phyloP scores from a whole-genome alignment of 257 asterid species.

The Ilex asprella region DNA sequence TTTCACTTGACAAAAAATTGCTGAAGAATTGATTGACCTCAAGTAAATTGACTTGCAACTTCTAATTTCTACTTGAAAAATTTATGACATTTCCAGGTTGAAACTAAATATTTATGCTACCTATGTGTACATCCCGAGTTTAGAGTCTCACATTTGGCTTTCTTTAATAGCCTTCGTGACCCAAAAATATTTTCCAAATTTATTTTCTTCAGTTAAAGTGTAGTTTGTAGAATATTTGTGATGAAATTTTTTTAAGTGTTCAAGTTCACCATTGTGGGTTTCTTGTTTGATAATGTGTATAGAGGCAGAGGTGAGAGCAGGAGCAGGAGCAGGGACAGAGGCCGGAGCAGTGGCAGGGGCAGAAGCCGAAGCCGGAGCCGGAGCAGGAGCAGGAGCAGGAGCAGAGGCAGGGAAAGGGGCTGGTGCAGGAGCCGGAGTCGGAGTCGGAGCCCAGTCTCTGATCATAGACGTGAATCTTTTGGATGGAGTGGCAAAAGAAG shows the following conservation, averaged over 20 bases:
- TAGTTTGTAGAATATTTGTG: neutral
- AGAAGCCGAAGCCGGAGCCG: conserved; percentile 45
- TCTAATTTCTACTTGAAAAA: too few species aligned
- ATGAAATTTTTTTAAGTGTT: too few species aligned
- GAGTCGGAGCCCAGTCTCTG: conserved; percentile 55
- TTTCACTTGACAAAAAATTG: too few species aligned
- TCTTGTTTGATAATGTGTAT: conserved; percentile 32
- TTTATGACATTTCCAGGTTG: too few species aligned
- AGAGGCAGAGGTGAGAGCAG: conserved; percentile 39
- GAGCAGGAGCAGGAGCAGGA: conserved; percentile 31
- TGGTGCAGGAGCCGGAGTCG: conserved; percentile 39
- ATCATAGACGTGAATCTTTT: conserved; percentile 41
- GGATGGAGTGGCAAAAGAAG: conserved; percentile 47
- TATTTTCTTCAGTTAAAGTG: too few species aligned
- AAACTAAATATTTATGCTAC: too few species aligned
- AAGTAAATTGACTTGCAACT: too few species aligned
- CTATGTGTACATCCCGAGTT: too few species aligned
- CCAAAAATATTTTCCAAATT: too few species aligned
- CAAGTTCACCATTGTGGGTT: conserved; percentile 3
- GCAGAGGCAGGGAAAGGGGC: conserved; percentile 28
- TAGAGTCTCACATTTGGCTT: too few species aligned
- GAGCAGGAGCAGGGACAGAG: conserved; percentile 42
- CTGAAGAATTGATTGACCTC: too few species aligned
- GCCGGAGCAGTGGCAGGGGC: conserved; percentile 52
- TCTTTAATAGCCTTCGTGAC: too few species aligned